Evolutionary conservation across 2,329 filamentous ascomycete species (phyloP).

Genomic region (Trichophyton schoenleinii): DNA sequence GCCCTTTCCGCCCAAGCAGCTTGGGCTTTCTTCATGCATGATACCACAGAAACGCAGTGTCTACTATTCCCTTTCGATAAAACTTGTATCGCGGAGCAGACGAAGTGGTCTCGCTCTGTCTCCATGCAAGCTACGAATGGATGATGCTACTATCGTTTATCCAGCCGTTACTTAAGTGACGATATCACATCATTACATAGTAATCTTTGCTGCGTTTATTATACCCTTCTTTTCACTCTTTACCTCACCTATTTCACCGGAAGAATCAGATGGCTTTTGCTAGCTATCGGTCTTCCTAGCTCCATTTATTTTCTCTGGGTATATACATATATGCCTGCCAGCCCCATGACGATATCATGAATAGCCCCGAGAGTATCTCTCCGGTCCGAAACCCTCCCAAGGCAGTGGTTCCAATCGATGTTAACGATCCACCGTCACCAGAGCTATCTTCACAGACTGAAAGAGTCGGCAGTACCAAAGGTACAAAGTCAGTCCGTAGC

Average conservation of each 20-base stretch:
- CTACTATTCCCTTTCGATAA: too few relatives aligned
- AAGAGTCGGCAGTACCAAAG: neutral
- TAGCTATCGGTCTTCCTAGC: neutral
- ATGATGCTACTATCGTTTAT: neutral
- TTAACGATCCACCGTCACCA: slow-evolving; percentile 7
- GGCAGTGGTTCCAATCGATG: neutral
- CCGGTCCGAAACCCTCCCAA: neutral
- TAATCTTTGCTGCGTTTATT: neutral
- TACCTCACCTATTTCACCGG: neutral
- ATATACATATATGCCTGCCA: slow-evolving; percentile 8
- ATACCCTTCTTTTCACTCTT: neutral
- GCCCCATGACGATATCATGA: slow-evolving; percentile 1
- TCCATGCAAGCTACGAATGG: neutral
- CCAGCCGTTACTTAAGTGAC: neutral
- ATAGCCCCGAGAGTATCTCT: neutral
- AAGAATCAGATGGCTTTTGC: neutral
- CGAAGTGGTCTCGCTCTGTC: neutral
- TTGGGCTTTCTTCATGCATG: neutral
- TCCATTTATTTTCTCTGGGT: neutral
- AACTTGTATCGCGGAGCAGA: neutral
- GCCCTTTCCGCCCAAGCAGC: neutral
- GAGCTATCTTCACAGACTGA: slow-evolving; percentile 13
- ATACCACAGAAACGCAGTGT: neutral
- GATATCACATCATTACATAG: neutral
- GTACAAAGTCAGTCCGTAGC: slow-evolving; percentile 20